Evolutionary conservation across 768 basidiomycete species (phyloP), one percentile per base, ranked within the genome.

Genomic region (Pleurotus tuber-regium): DNA sequence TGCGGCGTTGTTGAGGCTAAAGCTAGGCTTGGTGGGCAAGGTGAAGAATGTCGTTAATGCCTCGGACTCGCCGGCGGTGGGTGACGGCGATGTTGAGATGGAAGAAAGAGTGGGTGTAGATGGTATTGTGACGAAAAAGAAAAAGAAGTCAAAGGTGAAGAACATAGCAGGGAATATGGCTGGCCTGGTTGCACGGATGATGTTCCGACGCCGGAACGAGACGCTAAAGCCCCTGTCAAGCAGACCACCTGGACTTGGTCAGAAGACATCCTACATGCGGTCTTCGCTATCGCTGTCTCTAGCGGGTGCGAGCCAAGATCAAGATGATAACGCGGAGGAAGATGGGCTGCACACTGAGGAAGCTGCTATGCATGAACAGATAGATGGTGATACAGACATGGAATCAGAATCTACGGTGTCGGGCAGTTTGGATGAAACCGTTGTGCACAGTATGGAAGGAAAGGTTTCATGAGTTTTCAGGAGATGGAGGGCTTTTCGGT

Each of bases 1-100:
- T 9, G 73, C 75, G 7, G 70, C 78, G 28, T 67, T 86, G 54
- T 64, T 86, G 55, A 70, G 80, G 58, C 61, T 85, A 54, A 86
- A 85, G 66, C 59, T 82, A 55, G 69, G 54, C 2, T 19, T 48
- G 12, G 28, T 30, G 1, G 46, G 35, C 14, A 29, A 33, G 5
- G 30, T n/a, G 31, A 29, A 24, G 4, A 30, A 35, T 6, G n/a
- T n/a, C n/a, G n/a, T n/a, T n/a, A 44, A 11, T 8, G 41, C 43
- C 4, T 10, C 24, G 1, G 16, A 14, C 50, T 41, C 12, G n/a
- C 21, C 26, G 8, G 16, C 26, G 2, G 43, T 10, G 8, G 43
- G 26, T 7, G 52, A 51, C 19, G 50, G 26, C 8, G 41, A 51
- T 18, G 28, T 25, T 10, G 38, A 38, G 18, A 21, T 30, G 40